Evolutionary conservation across 225 moss, liverwort and hornwort genomes (phyloP).

Genomic region (Asterella californica): DNA sequence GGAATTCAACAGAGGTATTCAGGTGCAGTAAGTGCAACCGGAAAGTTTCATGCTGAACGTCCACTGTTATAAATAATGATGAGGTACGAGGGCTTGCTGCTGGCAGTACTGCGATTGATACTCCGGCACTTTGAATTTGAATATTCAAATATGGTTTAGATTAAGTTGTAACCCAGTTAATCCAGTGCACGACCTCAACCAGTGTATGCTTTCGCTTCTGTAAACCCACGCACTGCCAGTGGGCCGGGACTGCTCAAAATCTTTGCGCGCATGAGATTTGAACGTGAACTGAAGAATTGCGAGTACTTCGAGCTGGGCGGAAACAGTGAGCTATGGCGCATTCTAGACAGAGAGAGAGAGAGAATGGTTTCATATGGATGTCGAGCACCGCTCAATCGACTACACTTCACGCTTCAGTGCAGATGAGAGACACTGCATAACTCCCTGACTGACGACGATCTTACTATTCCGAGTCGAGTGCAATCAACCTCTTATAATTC

Average conservation of each 20-base stretch:
- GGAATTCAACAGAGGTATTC: not conserved
- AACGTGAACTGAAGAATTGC: not conserved
- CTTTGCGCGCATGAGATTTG: too few species aligned
- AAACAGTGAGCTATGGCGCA: not conserved
- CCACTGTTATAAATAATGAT: too few species aligned
- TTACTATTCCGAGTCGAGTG: slow-evolving; percentile 4
- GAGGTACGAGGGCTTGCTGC: not conserved
- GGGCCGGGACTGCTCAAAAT: too few species aligned
- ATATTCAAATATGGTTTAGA: not conserved
- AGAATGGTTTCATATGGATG: not conserved
- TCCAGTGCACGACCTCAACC: not conserved
- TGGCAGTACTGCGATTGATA: not conserved
- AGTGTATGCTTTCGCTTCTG: not conserved
- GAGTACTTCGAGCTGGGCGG: not conserved
- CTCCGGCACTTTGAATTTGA: not conserved
- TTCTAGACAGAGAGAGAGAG: not conserved
- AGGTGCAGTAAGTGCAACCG: not conserved
- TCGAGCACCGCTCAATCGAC: slow-evolving; percentile 10
- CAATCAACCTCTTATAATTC: not conserved
- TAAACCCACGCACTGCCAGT: too few species aligned
- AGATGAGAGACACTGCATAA: not conserved
- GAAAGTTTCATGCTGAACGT: too few species aligned
- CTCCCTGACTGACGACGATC: not conserved
- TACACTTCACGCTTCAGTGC: not conserved
- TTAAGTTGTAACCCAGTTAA: not conserved